Evolutionary conservation across 2,329 filamentous ascomycete genomes (phyloP), one percentile per base, ranked within the genome.

Genomic region (Fonsecaea pedrosoi): DNA sequence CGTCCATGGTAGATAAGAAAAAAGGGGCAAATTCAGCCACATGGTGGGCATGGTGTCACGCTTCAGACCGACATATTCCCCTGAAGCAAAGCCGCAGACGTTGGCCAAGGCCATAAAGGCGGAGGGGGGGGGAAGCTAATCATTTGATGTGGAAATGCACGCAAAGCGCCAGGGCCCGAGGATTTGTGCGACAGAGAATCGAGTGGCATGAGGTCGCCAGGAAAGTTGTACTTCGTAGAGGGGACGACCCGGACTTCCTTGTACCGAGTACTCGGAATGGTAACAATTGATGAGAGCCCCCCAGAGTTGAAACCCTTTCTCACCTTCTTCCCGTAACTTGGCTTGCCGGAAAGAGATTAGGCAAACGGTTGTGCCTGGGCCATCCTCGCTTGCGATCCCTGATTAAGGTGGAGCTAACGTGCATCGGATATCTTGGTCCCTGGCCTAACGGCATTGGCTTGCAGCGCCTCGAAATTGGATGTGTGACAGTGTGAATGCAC

Each of bases 311-410:
- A 1, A 78, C 79, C 15, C 75, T 86, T 0, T 50, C 18, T 89
- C 30, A 25, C 25, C 25, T 25, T 86, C 85, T 86, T 82, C 45
- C 25, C 18, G 25, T 18, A 50, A 12, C 18, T 50, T 50, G 8
- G 45, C 45, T 4, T 25, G 21, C 45, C 13, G 9, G 45, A 50
- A 50, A 25, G 45, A 50, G 45, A 25, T 25, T 50, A 25, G 45
- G 45, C 45, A 13, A 50, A 50, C 18, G 21, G 18, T 50, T 50
- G 18, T 12, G 82, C 87, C 6, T 76, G 90, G 30, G 85, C 84
- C 4, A 86, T 90, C 50, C 86, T 82, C 12, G 65, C 81, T 84
- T 72, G 79, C 86, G 72, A 86, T 85, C 78, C 85, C 84, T 72
- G 76, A 83, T 25, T 89, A 86, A 21, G 18, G 45, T 7, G 18